Conservation (phyloP, 1,139 yeast genomes). For the Geotrichum phurueaensis region DNA sequence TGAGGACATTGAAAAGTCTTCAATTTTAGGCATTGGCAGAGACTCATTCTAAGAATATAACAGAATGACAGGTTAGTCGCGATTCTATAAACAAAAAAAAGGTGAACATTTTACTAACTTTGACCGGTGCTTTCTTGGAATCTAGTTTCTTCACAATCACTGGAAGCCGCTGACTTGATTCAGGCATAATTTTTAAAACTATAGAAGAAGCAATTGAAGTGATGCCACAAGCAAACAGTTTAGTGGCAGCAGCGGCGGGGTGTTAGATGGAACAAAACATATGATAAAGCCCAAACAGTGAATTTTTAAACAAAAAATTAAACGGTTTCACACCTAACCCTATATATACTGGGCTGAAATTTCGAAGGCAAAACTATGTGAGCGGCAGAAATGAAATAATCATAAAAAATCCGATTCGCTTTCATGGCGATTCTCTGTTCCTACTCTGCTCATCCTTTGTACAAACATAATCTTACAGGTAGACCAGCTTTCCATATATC, state of each 20-base stretch:
- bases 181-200: not conserved
- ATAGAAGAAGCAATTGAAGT: not conserved
- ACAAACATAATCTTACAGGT: not conserved
- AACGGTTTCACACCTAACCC: slow-evolving; percentile 5
- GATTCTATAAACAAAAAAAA: not conserved
- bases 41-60: slow-evolving; percentile 6
- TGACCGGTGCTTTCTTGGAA: not conserved
- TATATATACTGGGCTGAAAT: not conserved
- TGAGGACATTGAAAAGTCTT: slow-evolving; percentile 20
- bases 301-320: not conserved
- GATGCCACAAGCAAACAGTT: not conserved
- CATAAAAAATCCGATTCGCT: not conserved
- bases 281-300: not conserved
- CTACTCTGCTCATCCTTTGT: not conserved
- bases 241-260: not conserved
- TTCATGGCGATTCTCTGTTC: not conserved
- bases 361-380: not conserved
- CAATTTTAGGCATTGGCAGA: slow-evolving; percentile 20
- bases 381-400: not conserved
- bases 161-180: slow-evolving; percentile 7
- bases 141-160: slow-evolving; percentile 15
- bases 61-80: slow-evolving; percentile 1
- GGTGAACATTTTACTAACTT: not conserved
- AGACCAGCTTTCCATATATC: not conserved
- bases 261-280: not conserved